Evolutionary conservation across 1,284 basidiomycete species (phyloP).

Genomic region (Chiua sp.): DNA sequence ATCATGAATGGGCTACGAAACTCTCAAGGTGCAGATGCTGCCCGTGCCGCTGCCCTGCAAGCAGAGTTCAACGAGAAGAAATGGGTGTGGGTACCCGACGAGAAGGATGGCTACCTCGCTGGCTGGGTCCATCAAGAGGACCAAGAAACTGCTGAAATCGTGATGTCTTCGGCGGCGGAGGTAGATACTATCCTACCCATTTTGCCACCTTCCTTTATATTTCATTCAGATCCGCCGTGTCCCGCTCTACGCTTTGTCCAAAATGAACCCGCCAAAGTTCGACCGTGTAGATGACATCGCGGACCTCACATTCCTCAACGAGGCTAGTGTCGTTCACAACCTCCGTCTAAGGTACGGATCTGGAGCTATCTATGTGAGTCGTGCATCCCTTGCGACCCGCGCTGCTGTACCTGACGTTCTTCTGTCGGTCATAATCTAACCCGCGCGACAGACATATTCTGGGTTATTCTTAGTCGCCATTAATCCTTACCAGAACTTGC

Average conservation of each 20-base stretch:
- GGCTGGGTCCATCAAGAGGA: slow-evolving; percentile 91
- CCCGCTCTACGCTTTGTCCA: slow-evolving; percentile 80
- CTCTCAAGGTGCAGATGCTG: slow-evolving; percentile 73
- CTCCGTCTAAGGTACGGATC: slow-evolving; percentile 91
- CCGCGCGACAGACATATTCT: slow-evolving; percentile 81
- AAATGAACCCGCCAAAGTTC: slow-evolving; percentile 99
- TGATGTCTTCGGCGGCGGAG: slow-evolving; percentile 82
- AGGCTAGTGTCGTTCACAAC: slow-evolving; percentile 99
- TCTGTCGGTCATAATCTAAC: slow-evolving; percentile 17
- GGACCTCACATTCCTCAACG: slow-evolving; percentile 97
- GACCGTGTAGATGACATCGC: slow-evolving; percentile 98
- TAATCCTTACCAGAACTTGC: slow-evolving; percentile 94
- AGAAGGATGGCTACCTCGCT: slow-evolving; percentile 87
- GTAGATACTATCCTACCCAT: slow-evolving; percentile 43
- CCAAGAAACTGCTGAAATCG: slow-evolving; percentile 78
- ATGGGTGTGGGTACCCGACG: slow-evolving; percentile 96
- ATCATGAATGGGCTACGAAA: slow-evolving; percentile 57
- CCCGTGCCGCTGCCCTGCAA: slow-evolving; percentile 83
- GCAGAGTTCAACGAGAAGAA: slow-evolving; percentile 98
- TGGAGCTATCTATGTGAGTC: slow-evolving; percentile 91
- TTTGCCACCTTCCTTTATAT: slow-evolving; percentile 17
- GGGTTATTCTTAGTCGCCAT: slow-evolving; percentile 98
- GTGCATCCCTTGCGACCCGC: background rate
- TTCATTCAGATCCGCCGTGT: slow-evolving; percentile 70
- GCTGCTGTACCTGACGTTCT: slow-evolving; percentile 1